Evolutionary conservation across 2,329 filamentous ascomycete genomes (phyloP).

Genomic region (Penicillium oxalicum): DNA sequence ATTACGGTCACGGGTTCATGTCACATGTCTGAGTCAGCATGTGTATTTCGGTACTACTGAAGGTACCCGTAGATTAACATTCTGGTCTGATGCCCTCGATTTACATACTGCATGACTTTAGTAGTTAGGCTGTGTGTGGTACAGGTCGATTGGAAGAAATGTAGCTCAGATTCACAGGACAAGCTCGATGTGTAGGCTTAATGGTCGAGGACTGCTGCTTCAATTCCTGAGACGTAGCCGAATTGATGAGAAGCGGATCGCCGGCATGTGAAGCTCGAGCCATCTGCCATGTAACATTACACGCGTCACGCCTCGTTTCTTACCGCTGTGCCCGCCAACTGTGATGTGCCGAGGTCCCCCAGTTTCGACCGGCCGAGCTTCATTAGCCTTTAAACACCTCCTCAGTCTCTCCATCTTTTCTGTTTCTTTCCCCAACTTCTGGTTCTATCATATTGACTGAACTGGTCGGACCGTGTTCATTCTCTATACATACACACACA

Average conservation of each 20-base stretch:
- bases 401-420: slow-evolving; percentile 19
- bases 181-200: no score
- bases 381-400: slow-evolving; percentile 18
- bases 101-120: no score
- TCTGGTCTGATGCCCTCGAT: no score
- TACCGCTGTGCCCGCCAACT: neutral
- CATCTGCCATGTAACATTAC: slow-evolving; percentile 24
- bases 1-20: neutral
- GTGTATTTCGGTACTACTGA: slow-evolving; percentile 6
- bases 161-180: no score
- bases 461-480: slow-evolving; percentile 11
- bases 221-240: no score
- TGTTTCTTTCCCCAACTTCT: slow-evolving; percentile 13
- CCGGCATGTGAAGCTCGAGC: slow-evolving; percentile 31
- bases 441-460: slow-evolving; percentile 13
- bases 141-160: no score
- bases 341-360: slow-evolving; percentile 32
- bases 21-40: slow-evolving; percentile 36
- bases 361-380: slow-evolving; percentile 27
- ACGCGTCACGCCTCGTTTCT: slow-evolving; percentile 14
- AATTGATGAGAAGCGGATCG: slow-evolving; percentile 4
- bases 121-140: no score
- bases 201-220: no score
- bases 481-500: neutral
- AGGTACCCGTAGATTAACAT: no score